Percentiles rank a stretch among this genome's conserved stretches.
Conservation (phyloP, 2,329 filamentous ascomycete genomes). For the Cordyceps cateniannulata region DNA sequence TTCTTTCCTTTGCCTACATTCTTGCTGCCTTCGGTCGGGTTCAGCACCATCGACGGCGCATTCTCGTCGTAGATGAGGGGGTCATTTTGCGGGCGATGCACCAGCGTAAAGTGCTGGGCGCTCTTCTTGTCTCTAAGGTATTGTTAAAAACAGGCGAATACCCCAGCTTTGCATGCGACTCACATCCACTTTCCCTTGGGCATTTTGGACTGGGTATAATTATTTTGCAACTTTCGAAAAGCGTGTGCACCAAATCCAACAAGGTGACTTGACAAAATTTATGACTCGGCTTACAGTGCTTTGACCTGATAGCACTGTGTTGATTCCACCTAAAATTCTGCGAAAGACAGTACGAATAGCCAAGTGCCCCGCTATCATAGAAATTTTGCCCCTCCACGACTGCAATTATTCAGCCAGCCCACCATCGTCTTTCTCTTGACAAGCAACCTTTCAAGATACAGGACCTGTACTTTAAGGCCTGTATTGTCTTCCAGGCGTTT, state of each 20-base stretch:
- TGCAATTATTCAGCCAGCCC: conserved; percentile 33
- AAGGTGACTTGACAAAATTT: conserved; percentile 24
- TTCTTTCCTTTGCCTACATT: conserved; percentile 49
- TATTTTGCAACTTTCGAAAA: conserved; percentile 15
- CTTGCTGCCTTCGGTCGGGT: conserved; percentile 49
- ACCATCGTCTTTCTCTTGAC: conserved; percentile 15
- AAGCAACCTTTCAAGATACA: not conserved
- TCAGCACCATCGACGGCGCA: conserved; percentile 85
- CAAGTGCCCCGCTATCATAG: conserved; percentile 16
- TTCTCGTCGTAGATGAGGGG: conserved; percentile 89
- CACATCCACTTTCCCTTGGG: conserved; percentile 66
- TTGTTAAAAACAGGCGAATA: conserved; percentile 15
- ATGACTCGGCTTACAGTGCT: conserved; percentile 9
- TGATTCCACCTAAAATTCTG: not conserved
- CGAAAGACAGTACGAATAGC: conserved; percentile 23
- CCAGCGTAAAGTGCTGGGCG: conserved; percentile 87
- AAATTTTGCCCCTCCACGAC: conserved; percentile 46
- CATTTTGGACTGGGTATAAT: conserved; percentile 48
- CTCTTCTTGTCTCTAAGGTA: conserved; percentile 71
- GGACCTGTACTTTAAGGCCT: not conserved
- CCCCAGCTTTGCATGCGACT: conserved; percentile 16
- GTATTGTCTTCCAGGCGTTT: not conserved
- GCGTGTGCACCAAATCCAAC: conserved; percentile 5
- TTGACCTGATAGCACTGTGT: conserved; percentile 24
- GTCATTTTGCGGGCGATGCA: conserved; percentile 95